A percentile compares a stretch with the other conserved stretches of the same genome.
These are phyloP conservation scores for Cenchrus americanus DNA, from an alignment of 176 grass and related monocot species.

Conservation along the genomic window DNA sequence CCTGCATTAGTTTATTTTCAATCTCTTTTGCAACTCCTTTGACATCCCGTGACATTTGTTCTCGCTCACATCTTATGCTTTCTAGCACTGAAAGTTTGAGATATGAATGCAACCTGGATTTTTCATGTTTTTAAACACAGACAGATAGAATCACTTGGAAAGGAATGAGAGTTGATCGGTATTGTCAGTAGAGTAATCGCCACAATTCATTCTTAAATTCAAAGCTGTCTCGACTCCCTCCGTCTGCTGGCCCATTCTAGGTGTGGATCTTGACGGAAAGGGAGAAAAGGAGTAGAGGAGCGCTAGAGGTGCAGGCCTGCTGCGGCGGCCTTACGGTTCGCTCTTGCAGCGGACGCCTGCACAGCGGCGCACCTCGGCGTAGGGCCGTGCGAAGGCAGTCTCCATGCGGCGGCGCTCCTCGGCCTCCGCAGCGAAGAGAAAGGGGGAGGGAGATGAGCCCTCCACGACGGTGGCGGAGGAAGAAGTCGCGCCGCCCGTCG, in stretches of 20 bases:
- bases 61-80: neutral
- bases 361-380: no score
- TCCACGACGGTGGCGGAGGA: no score
- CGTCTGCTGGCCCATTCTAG: no score
- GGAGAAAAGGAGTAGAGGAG: no score
- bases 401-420: no score
- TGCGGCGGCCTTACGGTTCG: no score
- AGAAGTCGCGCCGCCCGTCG: no score
- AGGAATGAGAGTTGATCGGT: neutral
- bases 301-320: no score
- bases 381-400: no score
- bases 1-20: conserved; percentile 1
- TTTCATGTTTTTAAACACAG: conserved; percentile 15
- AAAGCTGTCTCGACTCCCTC: neutral
- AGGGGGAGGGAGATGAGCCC: no score
- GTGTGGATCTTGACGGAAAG: neutral
- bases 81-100: neutral
- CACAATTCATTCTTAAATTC: neutral
- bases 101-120: neutral
- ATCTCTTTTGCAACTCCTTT: neutral
- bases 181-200: neutral
- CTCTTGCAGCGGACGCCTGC: no score
- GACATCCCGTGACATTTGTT: neutral
- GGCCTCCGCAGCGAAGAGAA: no score
- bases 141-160: neutral